Conservation (phyloP, 2,329 filamentous ascomycete genomes). For the Pseudogymnoascus sp. region DNA sequence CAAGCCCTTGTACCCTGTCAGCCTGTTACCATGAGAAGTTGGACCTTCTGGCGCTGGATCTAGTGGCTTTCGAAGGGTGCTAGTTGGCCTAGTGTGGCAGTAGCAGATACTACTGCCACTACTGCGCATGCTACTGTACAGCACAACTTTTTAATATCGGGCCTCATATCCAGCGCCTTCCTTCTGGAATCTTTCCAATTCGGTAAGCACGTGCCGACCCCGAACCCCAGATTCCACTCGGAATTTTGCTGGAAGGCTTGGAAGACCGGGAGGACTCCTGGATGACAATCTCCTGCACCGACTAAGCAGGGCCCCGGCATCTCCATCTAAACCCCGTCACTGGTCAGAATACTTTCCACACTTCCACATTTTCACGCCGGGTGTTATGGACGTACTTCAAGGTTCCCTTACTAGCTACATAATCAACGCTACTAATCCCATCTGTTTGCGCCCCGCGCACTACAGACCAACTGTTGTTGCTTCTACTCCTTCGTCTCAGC, state of each 20-base stretch:
- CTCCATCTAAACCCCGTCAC: background rate
- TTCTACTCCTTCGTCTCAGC: slow-evolving; percentile 1
- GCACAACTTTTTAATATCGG: slow-evolving; percentile 4
- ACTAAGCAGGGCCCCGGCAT: background rate
- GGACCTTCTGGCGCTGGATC: background rate
- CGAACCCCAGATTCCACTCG: slow-evolving; percentile 1
- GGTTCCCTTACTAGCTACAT: slow-evolving; percentile 4
- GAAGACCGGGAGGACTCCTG: background rate
- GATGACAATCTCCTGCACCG: slow-evolving; percentile 1
- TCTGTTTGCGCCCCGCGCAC: background rate
- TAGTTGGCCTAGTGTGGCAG: background rate
- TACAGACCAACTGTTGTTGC: background rate
- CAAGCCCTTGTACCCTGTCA: background rate
- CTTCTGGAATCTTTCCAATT: slow-evolving; percentile 7
- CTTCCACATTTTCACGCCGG: background rate
- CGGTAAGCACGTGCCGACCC: slow-evolving; percentile 1
- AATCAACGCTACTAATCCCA: slow-evolving; percentile 1
- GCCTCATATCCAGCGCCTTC: background rate
- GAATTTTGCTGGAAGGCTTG: background rate
- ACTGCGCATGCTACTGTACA: slow-evolving; percentile 1
- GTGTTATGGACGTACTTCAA: slow-evolving; percentile 3
- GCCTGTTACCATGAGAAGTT: background rate
- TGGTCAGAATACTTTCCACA: background rate
- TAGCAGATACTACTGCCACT: slow-evolving; percentile 2
- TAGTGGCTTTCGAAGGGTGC: background rate